These are phyloP conservation scores for Aciculoconidium aculeatum DNA, from an alignment of 805 yeast genomes.

Conservation along the genomic window DNA sequence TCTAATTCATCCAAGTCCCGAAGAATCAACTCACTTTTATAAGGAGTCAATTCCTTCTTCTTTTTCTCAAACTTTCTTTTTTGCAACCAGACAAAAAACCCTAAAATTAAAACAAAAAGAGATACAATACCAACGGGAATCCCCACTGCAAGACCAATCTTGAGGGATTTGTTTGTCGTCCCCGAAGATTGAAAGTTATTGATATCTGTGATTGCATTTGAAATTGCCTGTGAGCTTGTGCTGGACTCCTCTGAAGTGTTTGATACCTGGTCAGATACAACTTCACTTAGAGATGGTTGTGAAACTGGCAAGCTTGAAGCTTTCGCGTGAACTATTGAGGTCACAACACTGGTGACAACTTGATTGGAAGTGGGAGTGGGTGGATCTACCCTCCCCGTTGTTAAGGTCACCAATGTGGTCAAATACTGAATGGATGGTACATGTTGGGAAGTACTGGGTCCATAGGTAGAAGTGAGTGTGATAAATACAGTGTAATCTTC, in stretches of 20 bases:
- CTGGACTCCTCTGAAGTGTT: too few species aligned
- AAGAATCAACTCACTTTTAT: too few species aligned
- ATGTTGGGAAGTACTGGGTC: constrained; percentile 3
- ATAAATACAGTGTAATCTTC: constrained; percentile 8
- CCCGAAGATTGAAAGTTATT: too few species aligned
- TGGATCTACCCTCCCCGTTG: constrained; percentile 2
- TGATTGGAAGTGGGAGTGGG: too few species aligned
- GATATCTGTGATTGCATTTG: too few species aligned
- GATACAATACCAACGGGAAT: constrained; percentile 18
- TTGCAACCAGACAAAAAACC: constrained; percentile 7
- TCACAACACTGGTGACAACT: too few species aligned
- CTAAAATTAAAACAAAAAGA: constrained; percentile 9
- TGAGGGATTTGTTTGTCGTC: constrained; percentile 7
- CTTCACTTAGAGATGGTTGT: too few species aligned
- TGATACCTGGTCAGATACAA: too few species aligned
- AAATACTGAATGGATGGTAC: neutral
- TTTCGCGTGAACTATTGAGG: neutral
- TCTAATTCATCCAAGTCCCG: too few species aligned
- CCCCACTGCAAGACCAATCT: constrained; percentile 19
- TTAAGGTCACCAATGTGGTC: constrained; percentile 2
- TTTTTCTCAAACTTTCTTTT: constrained; percentile 4
- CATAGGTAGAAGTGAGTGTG: constrained; percentile 10
- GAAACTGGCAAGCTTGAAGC: neutral
- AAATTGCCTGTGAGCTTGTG: too few species aligned
- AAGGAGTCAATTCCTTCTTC: too few species aligned